A percentile compares a stretch with the other conserved stretches of the same genome.
These are phyloP conservation scores for Strombidium stylifer DNA, from an alignment of 73 alveolate species.

Conservation along the genomic window DNA sequence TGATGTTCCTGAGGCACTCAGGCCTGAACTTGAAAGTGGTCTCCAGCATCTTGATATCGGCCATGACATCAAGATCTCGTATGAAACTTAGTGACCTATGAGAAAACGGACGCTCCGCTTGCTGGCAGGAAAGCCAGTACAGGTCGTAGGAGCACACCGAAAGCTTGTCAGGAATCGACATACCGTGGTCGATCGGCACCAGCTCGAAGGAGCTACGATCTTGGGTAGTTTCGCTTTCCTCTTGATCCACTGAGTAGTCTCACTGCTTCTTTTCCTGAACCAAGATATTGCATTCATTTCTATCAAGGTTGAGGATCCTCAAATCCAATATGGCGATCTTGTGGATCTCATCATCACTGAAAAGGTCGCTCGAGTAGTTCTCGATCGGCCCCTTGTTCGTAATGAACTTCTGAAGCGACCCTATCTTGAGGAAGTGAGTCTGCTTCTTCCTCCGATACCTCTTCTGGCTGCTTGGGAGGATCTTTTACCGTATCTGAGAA, in stretches of 20 bases:
- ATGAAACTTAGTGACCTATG: slow-evolving; percentile 75
- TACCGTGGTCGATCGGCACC: slow-evolving; percentile 97
- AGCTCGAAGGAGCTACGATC: too few relatives aligned
- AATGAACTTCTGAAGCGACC: slow-evolving; percentile 87
- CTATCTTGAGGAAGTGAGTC: slow-evolving; percentile 87
- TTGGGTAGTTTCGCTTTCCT: too few relatives aligned
- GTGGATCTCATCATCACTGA: slow-evolving; percentile 87
- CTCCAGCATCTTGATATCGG: slow-evolving; percentile 81
- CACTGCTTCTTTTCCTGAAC: too few relatives aligned
- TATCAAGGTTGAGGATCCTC: slow-evolving; percentile 91
- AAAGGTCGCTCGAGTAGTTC: slow-evolving; percentile 85
- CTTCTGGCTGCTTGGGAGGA: slow-evolving; percentile 24
- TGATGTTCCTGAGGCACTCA: slow-evolving; percentile 88
- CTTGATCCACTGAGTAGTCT: too few relatives aligned
- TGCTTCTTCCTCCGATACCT: too few relatives aligned
- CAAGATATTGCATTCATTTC: slow-evolving; percentile 96
- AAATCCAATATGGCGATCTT: slow-evolving; percentile 95
- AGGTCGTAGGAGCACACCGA: slow-evolving; percentile 91
- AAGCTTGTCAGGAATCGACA: slow-evolving; percentile 91
- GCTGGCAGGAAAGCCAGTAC: slow-evolving; percentile 95
- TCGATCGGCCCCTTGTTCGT: slow-evolving; percentile 86
- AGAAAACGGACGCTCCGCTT: slow-evolving; percentile 81
- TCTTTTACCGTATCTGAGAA: slow-evolving; percentile 3
- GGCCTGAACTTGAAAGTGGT: slow-evolving; percentile 83
- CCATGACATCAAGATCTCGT: slow-evolving; percentile 70